phyloP scores from a whole-genome alignment of 768 basidiomycete species.

The Serendipita vermifera region DNA sequence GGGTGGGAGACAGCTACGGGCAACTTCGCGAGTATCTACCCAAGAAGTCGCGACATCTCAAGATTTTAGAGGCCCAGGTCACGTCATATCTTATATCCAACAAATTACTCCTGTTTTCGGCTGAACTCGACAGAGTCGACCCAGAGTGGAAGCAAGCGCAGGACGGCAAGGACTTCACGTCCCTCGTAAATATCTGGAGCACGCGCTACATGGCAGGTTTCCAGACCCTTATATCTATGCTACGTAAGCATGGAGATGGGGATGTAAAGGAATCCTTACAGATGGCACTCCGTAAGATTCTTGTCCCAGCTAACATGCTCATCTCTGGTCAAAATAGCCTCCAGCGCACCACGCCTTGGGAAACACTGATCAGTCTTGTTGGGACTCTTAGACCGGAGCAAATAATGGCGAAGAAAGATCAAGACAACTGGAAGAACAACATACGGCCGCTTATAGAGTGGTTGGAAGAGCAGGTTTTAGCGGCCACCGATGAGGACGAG shows the following conservation, averaged over 20 bases:
- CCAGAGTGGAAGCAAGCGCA: not conserved
- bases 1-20: not conserved
- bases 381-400: too few relatives aligned
- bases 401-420: too few relatives aligned
- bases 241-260: not conserved
- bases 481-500: too few relatives aligned
- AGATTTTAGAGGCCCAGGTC: not conserved
- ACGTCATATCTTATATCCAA: not conserved
- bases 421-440: not conserved
- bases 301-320: not conserved
- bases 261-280: not conserved
- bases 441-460: constrained; percentile 3
- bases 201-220: not conserved
- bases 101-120: not conserved
- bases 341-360: not conserved
- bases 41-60: not conserved
- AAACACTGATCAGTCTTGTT: too few relatives aligned
- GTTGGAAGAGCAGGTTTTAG: not conserved
- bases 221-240: not conserved
- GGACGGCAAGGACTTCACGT: not conserved
- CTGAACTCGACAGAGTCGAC: not conserved
- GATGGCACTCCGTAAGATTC: not conserved
- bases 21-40: not conserved
- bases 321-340: too few relatives aligned
- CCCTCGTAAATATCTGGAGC: not conserved